Conservation (phyloP, 257 asterid genomes). For the Vinca minor region DNA sequence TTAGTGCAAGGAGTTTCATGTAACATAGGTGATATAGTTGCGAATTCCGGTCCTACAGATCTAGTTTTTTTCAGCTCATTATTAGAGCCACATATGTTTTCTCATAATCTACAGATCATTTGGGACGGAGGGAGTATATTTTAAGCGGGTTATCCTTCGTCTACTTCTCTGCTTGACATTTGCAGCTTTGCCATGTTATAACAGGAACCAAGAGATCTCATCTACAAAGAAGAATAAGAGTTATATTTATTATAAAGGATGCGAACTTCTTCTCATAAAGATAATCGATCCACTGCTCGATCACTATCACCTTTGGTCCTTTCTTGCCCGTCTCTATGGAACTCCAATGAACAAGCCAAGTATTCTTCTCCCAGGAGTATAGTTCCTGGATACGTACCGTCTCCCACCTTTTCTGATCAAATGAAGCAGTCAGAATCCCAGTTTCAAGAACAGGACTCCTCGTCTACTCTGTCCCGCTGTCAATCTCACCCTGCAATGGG, state of each 20-base stretch:
- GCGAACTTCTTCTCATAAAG: conserved; percentile 35
- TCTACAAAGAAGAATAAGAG: conserved; percentile 6
- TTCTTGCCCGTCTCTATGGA: conserved; percentile 37
- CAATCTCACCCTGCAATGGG: conserved; percentile 35
- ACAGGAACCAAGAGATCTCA: not conserved
- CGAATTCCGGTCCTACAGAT: not conserved
- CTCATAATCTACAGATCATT: not conserved
- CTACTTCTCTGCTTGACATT: not conserved
- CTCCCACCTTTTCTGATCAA: conserved; percentile 16
- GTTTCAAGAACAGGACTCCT: conserved; percentile 42
- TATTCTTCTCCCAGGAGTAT: conserved; percentile 26
- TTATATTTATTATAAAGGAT: conserved; percentile 25
- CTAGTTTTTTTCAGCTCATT: not conserved
- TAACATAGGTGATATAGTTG: not conserved
- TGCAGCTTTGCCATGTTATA: not conserved
- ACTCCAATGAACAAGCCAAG: conserved; percentile 26
- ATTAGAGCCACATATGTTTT: not conserved
- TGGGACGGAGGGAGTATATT: too few relatives aligned
- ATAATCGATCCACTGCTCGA: conserved; percentile 22
- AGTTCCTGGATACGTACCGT: conserved; percentile 17
- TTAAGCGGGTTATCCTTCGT: not conserved
- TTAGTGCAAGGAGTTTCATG: not conserved
- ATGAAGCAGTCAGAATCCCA: conserved; percentile 32
- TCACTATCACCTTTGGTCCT: conserved; percentile 25
- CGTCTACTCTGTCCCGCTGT: conserved; percentile 40